phyloP scores from a whole-genome alignment of 768 basidiomycete species.

The Coprinopsis cinerea region DNA sequence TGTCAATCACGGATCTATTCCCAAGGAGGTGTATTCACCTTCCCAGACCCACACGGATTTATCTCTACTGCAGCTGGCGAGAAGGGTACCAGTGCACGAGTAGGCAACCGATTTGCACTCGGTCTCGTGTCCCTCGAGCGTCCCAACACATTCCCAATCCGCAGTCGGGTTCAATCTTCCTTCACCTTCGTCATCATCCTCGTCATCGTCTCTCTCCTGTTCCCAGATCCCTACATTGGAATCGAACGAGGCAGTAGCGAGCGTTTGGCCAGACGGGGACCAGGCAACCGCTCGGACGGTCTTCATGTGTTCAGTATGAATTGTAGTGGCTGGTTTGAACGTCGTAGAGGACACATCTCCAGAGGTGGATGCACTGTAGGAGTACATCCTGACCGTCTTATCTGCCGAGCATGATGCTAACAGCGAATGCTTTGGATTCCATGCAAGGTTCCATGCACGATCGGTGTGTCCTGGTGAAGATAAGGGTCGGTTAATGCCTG shows the following conservation, averaged over 20 bases:
- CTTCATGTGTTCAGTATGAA: constrained; percentile 81
- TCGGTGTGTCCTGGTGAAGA: constrained; percentile 61
- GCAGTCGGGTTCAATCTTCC: constrained; percentile 20
- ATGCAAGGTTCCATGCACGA: constrained; percentile 82
- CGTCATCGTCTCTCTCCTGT: constrained; percentile 40
- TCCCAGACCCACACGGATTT: constrained; percentile 99
- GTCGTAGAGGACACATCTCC: constrained; percentile 15
- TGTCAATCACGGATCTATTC: neutral
- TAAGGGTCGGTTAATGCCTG: neutral
- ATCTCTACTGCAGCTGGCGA: constrained; percentile 95
- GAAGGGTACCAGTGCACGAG: constrained; percentile 65
- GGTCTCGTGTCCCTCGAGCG: constrained; percentile 91
- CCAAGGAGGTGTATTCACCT: constrained; percentile 39
- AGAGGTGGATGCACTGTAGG: constrained; percentile 38
- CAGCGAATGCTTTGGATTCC: constrained; percentile 78
- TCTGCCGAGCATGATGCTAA: constrained; percentile 94
- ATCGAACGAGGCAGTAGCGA: constrained; percentile 94
- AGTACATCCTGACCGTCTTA: constrained; percentile 83
- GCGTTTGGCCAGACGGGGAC: constrained; percentile 78
- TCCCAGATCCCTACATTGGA: constrained; percentile 91
- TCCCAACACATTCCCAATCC: constrained; percentile 86
- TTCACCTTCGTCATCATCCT: constrained; percentile 29
- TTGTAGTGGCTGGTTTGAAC: constrained; percentile 56
- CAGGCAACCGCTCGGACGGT: constrained; percentile 86
- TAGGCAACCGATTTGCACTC: constrained; percentile 94